Percentiles rank a stretch among this genome's conserved stretches.
These are phyloP conservation scores for Acanthamoeba divionensis DNA, from an alignment of 208 protist species.

Conservation along the genomic window DNA sequence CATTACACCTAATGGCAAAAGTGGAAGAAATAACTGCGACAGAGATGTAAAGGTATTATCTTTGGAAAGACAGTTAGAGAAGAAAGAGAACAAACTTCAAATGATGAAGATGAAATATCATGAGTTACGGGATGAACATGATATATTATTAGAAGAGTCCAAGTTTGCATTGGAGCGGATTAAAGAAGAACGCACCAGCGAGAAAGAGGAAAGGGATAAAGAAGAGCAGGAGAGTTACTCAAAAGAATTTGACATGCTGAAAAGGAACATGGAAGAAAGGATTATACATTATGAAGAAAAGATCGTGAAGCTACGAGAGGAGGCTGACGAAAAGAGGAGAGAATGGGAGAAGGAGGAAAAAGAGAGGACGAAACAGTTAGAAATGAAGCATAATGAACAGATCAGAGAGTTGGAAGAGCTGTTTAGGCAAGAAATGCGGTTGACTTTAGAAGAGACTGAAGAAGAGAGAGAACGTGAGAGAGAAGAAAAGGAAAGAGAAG, in stretches of 20 bases:
- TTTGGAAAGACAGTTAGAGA: background rate
- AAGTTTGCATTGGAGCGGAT: too few relatives aligned
- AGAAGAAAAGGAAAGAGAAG: background rate
- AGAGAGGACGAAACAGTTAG: background rate
- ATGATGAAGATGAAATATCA: background rate
- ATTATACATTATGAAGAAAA: background rate
- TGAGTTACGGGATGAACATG: constrained; percentile 12
- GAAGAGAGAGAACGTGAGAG: background rate
- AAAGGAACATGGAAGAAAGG: background rate
- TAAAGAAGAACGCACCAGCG: background rate
- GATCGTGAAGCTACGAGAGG: background rate
- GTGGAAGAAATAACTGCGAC: too few relatives aligned
- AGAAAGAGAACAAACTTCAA: constrained; percentile 14
- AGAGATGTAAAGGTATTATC: background rate
- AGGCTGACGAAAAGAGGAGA: background rate
- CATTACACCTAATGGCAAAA: background rate
- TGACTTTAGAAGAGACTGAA: background rate
- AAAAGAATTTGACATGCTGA: background rate
- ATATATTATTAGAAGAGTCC: constrained; percentile 10
- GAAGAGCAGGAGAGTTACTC: background rate
- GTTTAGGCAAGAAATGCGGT: background rate
- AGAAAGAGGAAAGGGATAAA: background rate
- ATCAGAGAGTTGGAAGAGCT: background rate
- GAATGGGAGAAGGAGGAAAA: background rate
- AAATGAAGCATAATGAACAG: background rate